Evolutionary conservation across 768 basidiomycete genomes (phyloP).

Genomic region (Kwoniella heveanensis): DNA sequence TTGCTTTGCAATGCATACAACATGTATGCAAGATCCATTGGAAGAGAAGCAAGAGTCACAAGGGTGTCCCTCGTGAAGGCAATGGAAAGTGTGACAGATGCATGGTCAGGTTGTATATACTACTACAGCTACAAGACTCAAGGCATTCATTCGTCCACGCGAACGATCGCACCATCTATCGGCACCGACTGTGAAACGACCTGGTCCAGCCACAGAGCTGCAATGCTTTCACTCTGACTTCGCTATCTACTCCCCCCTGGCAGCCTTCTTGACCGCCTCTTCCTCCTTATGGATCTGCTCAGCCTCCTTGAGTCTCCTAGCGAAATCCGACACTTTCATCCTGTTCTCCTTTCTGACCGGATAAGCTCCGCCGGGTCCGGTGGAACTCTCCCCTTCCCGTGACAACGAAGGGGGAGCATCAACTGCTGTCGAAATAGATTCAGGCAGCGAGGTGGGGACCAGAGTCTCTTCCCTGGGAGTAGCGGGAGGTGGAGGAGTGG

Average conservation of each 20-base stretch:
- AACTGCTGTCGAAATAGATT: slow-evolving; percentile 18
- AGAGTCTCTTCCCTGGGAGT: slow-evolving; percentile 9
- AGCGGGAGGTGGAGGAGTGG: not conserved
- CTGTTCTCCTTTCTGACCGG: slow-evolving; percentile 34
- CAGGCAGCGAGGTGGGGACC: slow-evolving; percentile 14
- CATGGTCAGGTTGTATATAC: not conserved
- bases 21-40: too few relatives aligned
- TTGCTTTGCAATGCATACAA: too few relatives aligned
- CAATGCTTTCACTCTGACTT: not conserved
- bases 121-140: slow-evolving; percentile 3
- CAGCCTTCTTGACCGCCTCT: slow-evolving; percentile 33
- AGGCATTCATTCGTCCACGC: too few relatives aligned
- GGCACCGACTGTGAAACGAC: not conserved
- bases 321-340: slow-evolving; percentile 50
- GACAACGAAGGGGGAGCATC: slow-evolving; percentile 20
- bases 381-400: slow-evolving; percentile 14
- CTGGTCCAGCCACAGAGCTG: not conserved
- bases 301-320: slow-evolving; percentile 49
- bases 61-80: too few relatives aligned
- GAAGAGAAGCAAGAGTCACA: too few relatives aligned
- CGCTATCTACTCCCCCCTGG: not conserved
- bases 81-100: not conserved
- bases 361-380: slow-evolving; percentile 31
- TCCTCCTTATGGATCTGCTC: slow-evolving; percentile 48
- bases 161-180: too few relatives aligned